Percentiles rank a stretch among this genome's conserved stretches.
Evolutionary conservation across 2,329 filamentous ascomycete genomes (phyloP).

Genomic region (Aspergillus neoniger): DNA sequence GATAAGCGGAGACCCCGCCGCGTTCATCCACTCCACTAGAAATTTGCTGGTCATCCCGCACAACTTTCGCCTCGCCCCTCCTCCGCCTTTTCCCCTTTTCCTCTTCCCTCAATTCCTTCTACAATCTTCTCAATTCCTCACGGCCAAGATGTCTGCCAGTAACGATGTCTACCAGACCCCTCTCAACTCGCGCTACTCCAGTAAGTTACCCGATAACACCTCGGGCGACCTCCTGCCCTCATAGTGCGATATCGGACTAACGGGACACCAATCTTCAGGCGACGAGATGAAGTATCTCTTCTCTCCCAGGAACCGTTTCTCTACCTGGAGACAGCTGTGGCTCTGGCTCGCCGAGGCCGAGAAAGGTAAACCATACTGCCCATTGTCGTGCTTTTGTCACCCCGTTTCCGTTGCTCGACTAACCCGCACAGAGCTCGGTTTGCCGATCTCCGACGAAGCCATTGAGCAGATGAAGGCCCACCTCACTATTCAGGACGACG

Average conservation of each 20-base stretch:
- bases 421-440: conserved; percentile 63
- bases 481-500: conserved; percentile 72
- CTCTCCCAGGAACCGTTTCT: conserved; percentile 71
- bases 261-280: conserved; percentile 32
- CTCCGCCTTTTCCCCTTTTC: conserved; percentile 11
- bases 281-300: conserved; percentile 78
- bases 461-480: conserved; percentile 75
- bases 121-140: conserved; percentile 19
- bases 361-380: conserved; percentile 46
- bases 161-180: conserved; percentile 67
- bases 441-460: conserved; percentile 72
- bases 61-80: conserved; percentile 20
- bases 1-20: conserved; percentile 40
- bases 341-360: conserved; percentile 79
- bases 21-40: conserved; percentile 23
- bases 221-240: neutral
- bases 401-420: conserved; percentile 24
- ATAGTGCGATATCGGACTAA: conserved; percentile 18
- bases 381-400: neutral
- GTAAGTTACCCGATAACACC: conserved; percentile 34
- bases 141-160: conserved; percentile 39
- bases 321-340: conserved; percentile 85
- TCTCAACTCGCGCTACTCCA: conserved; percentile 72
- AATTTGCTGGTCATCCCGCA: conserved; percentile 32
- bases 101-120: conserved; percentile 24